These are phyloP conservation scores for Penicillium cinerascens DNA, from an alignment of 495 filamentous ascomycete species.

Conservation along the genomic window DNA sequence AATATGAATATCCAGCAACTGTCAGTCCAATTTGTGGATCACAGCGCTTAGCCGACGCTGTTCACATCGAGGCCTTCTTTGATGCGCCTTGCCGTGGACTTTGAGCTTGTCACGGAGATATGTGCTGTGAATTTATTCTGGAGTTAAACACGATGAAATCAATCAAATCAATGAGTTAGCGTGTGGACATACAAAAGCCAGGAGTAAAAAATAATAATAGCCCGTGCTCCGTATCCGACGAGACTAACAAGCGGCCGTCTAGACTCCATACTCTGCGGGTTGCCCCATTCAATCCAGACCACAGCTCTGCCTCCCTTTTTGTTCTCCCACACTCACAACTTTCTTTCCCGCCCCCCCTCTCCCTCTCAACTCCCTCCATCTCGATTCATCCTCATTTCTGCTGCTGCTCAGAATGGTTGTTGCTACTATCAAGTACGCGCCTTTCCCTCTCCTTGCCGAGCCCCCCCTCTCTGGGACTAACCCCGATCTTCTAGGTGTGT, in stretches of 20 bases:
- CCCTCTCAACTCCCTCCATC: conserved; percentile 13
- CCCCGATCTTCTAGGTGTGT: conserved; percentile 66
- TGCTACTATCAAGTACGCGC: conserved; percentile 38
- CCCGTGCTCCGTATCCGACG: neutral
- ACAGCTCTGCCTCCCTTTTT: conserved; percentile 29
- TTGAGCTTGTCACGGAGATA: neutral
- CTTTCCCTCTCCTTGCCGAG: conserved; percentile 16
- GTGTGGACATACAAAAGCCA: neutral
- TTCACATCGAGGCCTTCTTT: conserved; percentile 1
- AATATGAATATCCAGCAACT: neutral
- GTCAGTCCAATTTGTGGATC: neutral
- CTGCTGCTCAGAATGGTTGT: conserved; percentile 32
- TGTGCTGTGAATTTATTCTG: too few species aligned
- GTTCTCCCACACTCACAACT: conserved; percentile 15
- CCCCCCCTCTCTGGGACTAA: conserved; percentile 23
- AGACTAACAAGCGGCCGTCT: conserved; percentile 6
- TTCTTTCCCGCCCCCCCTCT: conserved; percentile 7
- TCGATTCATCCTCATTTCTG: conserved; percentile 5
- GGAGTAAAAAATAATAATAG: neutral
- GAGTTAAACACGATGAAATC: too few species aligned
- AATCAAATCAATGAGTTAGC: too few species aligned
- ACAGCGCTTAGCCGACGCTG: conserved; percentile 11
- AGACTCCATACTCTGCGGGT: conserved; percentile 30
- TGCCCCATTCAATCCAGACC: conserved; percentile 31
- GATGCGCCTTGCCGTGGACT: neutral